These are phyloP conservation scores for Paracorniculantispora psalliotae DNA, from an alignment of 2,329 filamentous ascomycete species.

Conservation along the genomic window DNA sequence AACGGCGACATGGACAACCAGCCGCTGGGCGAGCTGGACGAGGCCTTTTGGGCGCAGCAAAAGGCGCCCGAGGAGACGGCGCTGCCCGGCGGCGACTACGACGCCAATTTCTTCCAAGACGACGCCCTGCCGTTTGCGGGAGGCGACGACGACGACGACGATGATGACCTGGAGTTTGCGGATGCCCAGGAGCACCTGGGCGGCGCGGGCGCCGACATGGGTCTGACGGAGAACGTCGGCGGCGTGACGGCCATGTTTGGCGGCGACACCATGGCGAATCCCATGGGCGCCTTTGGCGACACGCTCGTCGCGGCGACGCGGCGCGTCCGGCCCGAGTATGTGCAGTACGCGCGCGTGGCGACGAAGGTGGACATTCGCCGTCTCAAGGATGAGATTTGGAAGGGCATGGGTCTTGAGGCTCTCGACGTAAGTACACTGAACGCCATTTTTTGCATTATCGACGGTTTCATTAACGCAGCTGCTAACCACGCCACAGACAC, in stretches of 20 bases:
- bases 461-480: neutral
- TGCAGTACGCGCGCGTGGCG: conserved; percentile 64
- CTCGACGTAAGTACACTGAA: conserved; percentile 39
- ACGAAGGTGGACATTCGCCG: conserved; percentile 67
- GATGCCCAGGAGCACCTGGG: conserved; percentile 73
- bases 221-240: conserved; percentile 41
- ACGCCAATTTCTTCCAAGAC: conserved; percentile 96
- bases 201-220: conserved; percentile 46
- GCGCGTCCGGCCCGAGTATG: conserved; percentile 60
- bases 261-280: conserved; percentile 40
- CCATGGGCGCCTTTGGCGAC: conserved; percentile 54
- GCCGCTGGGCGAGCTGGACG: conserved; percentile 77
- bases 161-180: conserved; percentile 69
- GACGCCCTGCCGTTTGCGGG: conserved; percentile 67
- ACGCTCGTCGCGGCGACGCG: conserved; percentile 62
- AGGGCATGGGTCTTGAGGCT: conserved; percentile 55
- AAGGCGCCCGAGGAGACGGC: conserved; percentile 58
- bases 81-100: conserved; percentile 72
- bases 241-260: conserved; percentile 47
- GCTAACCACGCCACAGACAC: conserved; percentile 4
- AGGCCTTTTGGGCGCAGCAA: conserved; percentile 87
- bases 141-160: conserved; percentile 54
- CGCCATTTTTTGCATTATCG: too few species aligned
- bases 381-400: conserved; percentile 67
- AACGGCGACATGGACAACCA: conserved; percentile 40